phyloP scores from a whole-genome alignment of 768 basidiomycete genomes.

The Lactarius pseudohatsudake region DNA sequence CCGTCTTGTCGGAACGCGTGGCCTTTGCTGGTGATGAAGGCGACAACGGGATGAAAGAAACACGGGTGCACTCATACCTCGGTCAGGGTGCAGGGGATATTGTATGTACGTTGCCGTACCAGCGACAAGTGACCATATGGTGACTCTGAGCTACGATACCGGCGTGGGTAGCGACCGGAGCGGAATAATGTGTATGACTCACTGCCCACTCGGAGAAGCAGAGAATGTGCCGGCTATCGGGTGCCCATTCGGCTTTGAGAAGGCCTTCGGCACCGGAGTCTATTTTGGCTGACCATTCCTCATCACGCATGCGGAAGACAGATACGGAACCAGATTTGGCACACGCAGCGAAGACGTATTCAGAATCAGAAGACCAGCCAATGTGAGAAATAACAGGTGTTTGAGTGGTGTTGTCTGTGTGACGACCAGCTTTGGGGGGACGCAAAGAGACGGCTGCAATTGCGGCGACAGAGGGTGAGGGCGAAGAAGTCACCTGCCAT shows the following conservation, averaged over 20 bases:
- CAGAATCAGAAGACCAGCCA: slow-evolving; percentile 86
- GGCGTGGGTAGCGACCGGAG: not conserved
- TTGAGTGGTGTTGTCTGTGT: slow-evolving; percentile 35
- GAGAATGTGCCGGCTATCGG: slow-evolving; percentile 75
- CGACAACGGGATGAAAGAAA: not conserved
- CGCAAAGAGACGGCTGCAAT: slow-evolving; percentile 37
- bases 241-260: slow-evolving; percentile 87
- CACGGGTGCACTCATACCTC: slow-evolving; percentile 48
- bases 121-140: slow-evolving; percentile 79
- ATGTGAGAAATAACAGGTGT: slow-evolving; percentile 62
- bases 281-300: slow-evolving; percentile 73
- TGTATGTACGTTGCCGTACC: slow-evolving; percentile 82
- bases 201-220: slow-evolving; percentile 96
- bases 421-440: slow-evolving; percentile 36
- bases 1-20: slow-evolving; percentile 79
- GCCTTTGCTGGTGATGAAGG: slow-evolving; percentile 42
- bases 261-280: slow-evolving; percentile 85
- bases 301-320: slow-evolving; percentile 77
- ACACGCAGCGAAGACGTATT: slow-evolving; percentile 80
- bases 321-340: slow-evolving; percentile 69
- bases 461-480: slow-evolving; percentile 50
- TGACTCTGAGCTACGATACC: slow-evolving; percentile 67
- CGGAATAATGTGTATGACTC: slow-evolving; percentile 40
- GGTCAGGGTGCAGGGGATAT: slow-evolving; percentile 77
- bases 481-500: slow-evolving; percentile 63